phyloP scores from a whole-genome alignment of 768 basidiomycete genomes.

The Lyophyllum decastes region DNA sequence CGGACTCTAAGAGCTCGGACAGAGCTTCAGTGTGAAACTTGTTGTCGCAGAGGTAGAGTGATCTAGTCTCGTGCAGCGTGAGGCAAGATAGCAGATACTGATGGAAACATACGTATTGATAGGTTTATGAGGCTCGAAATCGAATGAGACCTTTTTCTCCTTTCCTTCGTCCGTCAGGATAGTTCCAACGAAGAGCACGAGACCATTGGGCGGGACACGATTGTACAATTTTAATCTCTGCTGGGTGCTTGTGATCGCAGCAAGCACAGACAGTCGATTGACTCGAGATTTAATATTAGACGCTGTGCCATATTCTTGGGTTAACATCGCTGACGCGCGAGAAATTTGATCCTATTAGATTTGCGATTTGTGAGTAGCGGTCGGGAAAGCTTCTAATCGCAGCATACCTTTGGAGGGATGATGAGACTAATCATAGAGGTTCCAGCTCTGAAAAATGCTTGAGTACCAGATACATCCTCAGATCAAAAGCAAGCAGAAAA shows the following conservation, averaged over 20 bases:
- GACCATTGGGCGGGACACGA: conserved; percentile 93
- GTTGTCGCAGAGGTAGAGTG: conserved; percentile 98
- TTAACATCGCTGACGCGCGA: conserved; percentile 91
- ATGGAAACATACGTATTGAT: conserved; percentile 86
- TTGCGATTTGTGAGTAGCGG: conserved; percentile 10
- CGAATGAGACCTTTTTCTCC: conserved; percentile 98
- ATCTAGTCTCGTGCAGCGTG: conserved; percentile 48
- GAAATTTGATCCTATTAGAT: conserved; percentile 84
- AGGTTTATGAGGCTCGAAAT: conserved; percentile 98
- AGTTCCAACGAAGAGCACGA: conserved; percentile 97
- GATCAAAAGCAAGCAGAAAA: conserved; percentile 15
- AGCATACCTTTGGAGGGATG: conserved; percentile 84
- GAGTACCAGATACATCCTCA: conserved; percentile 24
- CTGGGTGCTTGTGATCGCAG: conserved; percentile 98
- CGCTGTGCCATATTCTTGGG: conserved; percentile 98
- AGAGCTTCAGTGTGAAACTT: conserved; percentile 99
- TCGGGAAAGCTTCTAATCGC: conserved; percentile 14
- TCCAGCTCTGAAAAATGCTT: conserved; percentile 62
- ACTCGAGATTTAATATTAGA: conserved; percentile 99
- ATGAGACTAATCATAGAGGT: conserved; percentile 99
- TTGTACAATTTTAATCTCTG: conserved; percentile 97
- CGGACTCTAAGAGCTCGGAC: conserved; percentile 94
- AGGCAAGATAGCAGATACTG: conserved; percentile 1
- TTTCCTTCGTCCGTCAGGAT: conserved; percentile 98
- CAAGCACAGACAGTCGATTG: conserved; percentile 95